phyloP scores from a whole-genome alignment of 495 filamentous ascomycete genomes.

The Hyaloscypha finlandica region DNA sequence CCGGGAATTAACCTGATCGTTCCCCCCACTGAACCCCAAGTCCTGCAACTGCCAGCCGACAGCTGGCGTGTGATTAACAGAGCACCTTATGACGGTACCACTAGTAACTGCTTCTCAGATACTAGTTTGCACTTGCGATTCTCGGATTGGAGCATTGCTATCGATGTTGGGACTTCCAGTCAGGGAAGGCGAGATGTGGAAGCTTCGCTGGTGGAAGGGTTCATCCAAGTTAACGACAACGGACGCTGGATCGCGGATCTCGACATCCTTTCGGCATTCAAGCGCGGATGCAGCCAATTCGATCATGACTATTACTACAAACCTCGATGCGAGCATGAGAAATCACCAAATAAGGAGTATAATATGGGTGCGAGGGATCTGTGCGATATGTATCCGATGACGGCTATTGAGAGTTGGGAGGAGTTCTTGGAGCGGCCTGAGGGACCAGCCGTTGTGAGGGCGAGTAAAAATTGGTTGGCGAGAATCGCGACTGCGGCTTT shows the following conservation, averaged over 20 bases:
- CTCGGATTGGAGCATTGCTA: constrained; percentile 34
- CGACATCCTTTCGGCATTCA: constrained; percentile 28
- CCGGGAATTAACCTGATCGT: constrained; percentile 35
- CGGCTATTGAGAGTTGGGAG: no score
- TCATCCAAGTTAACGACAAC: constrained; percentile 37
- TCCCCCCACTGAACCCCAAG: constrained; percentile 26
- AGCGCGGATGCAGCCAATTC: no score
- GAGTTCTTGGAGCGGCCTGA: no score
- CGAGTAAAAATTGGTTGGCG: no score
- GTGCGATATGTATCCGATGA: no score
- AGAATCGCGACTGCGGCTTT: no score
- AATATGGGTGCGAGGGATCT: no score
- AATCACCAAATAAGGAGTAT: no score
- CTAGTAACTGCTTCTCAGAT: constrained; percentile 32
- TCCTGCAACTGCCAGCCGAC: constrained; percentile 9
- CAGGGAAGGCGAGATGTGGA: constrained; percentile 32
- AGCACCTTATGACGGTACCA: constrained; percentile 31
- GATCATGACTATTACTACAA: no score
- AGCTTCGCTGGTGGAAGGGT: constrained; percentile 35
- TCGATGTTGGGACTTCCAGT: constrained; percentile 21
- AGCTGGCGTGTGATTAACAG: constrained; percentile 33
- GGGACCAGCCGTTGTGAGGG: no score
- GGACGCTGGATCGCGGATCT: constrained; percentile 43
- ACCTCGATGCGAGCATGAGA: no score
- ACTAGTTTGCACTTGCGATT: constrained; percentile 44